Conservation (phyloP, 768 basidiomycete genomes). For the Mycena vitilis region DNA sequence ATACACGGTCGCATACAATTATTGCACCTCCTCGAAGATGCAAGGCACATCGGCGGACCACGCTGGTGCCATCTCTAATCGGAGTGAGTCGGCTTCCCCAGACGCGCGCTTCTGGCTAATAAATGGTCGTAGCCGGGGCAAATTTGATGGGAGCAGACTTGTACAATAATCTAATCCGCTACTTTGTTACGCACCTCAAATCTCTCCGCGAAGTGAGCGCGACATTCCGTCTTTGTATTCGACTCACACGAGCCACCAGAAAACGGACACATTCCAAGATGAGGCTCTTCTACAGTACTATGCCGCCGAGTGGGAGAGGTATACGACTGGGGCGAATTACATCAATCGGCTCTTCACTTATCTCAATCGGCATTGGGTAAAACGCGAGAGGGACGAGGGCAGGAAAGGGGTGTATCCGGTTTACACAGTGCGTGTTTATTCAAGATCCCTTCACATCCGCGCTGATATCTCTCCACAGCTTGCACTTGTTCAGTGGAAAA, state of each 20-base stretch:
- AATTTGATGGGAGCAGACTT: constrained; percentile 98
- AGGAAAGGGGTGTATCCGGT: constrained; percentile 94
- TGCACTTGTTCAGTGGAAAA: constrained; percentile 96
- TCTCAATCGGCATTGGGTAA: constrained; percentile 99
- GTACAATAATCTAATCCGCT: constrained; percentile 93
- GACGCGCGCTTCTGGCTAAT: constrained; percentile 50
- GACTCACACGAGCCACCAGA: constrained; percentile 56
- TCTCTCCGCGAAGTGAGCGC: constrained; percentile 60
- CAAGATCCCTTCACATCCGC: constrained; percentile 6
- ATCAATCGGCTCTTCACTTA: constrained; percentile 98
- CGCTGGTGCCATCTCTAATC: constrained; percentile 64
- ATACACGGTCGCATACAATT: constrained; percentile 97
- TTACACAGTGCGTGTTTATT: constrained; percentile 79
- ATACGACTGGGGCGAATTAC: constrained; percentile 97
- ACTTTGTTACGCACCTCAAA: constrained; percentile 88
- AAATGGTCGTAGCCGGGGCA: constrained; percentile 73
- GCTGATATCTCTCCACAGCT: constrained; percentile 61
- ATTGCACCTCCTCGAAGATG: constrained; percentile 92
- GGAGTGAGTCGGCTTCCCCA: constrained; percentile 63
- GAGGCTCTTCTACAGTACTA: constrained; percentile 92
- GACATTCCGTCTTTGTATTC: constrained; percentile 7
- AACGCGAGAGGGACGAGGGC: constrained; percentile 97
- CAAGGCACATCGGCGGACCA: constrained; percentile 60
- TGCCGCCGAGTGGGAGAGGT: constrained; percentile 93
- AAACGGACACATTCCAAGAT: constrained; percentile 84